Evolutionary conservation across 2,329 filamentous ascomycete species (phyloP), one percentile per base, ranked within the genome.

Genomic region (Fusarium sarcochroum): DNA sequence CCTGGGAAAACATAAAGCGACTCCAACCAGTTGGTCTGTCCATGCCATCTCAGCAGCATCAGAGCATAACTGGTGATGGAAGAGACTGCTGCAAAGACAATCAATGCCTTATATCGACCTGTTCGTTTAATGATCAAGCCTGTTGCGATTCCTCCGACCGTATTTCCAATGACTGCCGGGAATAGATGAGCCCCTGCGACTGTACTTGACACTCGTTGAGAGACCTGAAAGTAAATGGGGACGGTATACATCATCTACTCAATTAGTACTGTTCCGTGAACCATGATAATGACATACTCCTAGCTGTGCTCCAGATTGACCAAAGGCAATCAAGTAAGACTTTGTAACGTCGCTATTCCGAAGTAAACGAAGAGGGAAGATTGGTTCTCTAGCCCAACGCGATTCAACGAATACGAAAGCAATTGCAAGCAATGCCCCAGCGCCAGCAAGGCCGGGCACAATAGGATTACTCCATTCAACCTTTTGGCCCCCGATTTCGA

Each of bases 141-240:
- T 0, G 89, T 84, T 0, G 89, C 41, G 3, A 93, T 78, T 0
- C 89, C 89, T 1, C 90, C 90, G 1, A 88, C 61, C 0, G 90
- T 87, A 69, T 93, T 93, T 0, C 90, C 91, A 0, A 86, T 77
- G 0, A 93, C 89, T 0, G 90, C 88, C 0, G 91, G 91, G 40
- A 93, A 83, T 0, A 93, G 80, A 69, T 92, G 88, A 0, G 86
- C 77, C 0, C 85, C 85, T 0, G 90, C 89, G 2, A 81, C 78
- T 0, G 89, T 88, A 44, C 86, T 88, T 1, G 86, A 88, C 4
- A 84, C 84, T 1, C 82, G 79, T 7, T 85, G 79, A 0, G 89
- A 90, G 1, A 90, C 85, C 58, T 91, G 88, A 66, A 93, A 93
- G 77, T 93, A 93, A 0, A 93, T 77, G 0, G 91, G 91, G 0